A percentile compares a stretch with the other conserved stretches of the same genome.
Conservation (phyloP, 352 stramenopile species). For the Pythium aphanidermatum region DNA sequence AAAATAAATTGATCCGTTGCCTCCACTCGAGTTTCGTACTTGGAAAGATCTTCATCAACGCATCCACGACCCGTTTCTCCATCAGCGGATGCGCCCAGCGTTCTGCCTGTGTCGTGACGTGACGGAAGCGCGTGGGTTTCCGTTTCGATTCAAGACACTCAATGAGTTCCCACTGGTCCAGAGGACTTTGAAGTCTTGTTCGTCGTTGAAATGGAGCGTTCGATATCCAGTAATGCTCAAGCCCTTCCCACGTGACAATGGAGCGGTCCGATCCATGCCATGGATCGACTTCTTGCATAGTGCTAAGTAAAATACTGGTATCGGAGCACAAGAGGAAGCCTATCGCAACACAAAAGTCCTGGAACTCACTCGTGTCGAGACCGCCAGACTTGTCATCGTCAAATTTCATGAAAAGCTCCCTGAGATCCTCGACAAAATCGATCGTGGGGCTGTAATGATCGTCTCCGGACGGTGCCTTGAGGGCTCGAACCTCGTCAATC, state of each 20-base stretch:
- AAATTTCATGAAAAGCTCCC: conserved; percentile 42
- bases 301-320: conserved; percentile 13
- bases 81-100: conserved; percentile 48
- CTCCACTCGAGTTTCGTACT: conserved; percentile 48
- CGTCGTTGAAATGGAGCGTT: conserved; percentile 52
- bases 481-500: conserved; percentile 16
- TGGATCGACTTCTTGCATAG: conserved; percentile 44
- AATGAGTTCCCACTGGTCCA: conserved; percentile 35
- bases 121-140: conserved; percentile 24
- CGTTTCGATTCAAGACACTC: conserved; percentile 25
- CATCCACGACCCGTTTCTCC: conserved; percentile 33
- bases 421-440: conserved; percentile 43
- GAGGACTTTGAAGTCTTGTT: conserved; percentile 20
- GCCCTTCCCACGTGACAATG: conserved; percentile 38
- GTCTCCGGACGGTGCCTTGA: conserved; percentile 4
- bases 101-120: conserved; percentile 30
- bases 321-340: conserved; percentile 12
- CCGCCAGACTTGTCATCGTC: conserved; percentile 47
- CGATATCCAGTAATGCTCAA: conserved; percentile 41
- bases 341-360: conserved; percentile 53
- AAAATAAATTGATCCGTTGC: conserved; percentile 42
- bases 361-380: conserved; percentile 47
- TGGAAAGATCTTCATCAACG: conserved; percentile 40
- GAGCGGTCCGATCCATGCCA: conserved; percentile 19
- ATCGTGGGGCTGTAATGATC: conserved; percentile 7